Base-by-base conservation (phyloP, 2,329 filamentous ascomycete species). In the Fulvia fulva region DNA sequence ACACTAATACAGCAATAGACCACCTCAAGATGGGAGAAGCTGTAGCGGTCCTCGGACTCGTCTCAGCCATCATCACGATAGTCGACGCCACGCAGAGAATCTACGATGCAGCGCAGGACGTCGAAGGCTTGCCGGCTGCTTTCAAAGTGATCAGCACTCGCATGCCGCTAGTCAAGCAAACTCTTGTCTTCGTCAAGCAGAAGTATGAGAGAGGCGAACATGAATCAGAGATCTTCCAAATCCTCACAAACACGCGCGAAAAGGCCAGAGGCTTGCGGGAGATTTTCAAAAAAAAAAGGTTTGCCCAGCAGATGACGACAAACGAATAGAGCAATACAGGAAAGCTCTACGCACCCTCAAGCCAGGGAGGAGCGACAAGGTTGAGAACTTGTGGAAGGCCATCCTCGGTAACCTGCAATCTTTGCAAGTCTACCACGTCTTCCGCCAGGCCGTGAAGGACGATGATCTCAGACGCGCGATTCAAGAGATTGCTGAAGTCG, bases 251-350 rank as follows among this genome's bases (percentile, higher is more conserved):
- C 3, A 43, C 37, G 6, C 41, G 51, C 51, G 51, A 52, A 28
- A 43, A 41, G 16, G 3, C 30, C 8, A n/a, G 22, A 22, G 14
- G n/a, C 7, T 32, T 53, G 28, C 11, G 21, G 16, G 16, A 41
- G 19, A 41, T 41, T 14, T 53, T 53, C 22, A n/a, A 53, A n/a
- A 32, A 53, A n/a, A 53, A n/a, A 32, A 53, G 8, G 51, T 53
- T 30, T 41, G 30, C 16, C 26, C 51, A 8, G 30, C 8, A 2
- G 9, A 53, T 11, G 22, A 21, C 2, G 51, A 5, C 11, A 22
- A 19, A 16, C 19, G 8, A 2, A 9, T 37, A 30, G n/a, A 53
- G 7, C 26, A 21, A 21, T 53, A 53, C 37, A 41, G 30, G 5
- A 53, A 53, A 22, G 51, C 51, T 14, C 22, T 44, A 22, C 51